Evolutionary conservation across 2,329 filamentous ascomycete species (phyloP), one percentile per base, ranked within the genome.

Genomic region (Fusarium tanahbumbuense): DNA sequence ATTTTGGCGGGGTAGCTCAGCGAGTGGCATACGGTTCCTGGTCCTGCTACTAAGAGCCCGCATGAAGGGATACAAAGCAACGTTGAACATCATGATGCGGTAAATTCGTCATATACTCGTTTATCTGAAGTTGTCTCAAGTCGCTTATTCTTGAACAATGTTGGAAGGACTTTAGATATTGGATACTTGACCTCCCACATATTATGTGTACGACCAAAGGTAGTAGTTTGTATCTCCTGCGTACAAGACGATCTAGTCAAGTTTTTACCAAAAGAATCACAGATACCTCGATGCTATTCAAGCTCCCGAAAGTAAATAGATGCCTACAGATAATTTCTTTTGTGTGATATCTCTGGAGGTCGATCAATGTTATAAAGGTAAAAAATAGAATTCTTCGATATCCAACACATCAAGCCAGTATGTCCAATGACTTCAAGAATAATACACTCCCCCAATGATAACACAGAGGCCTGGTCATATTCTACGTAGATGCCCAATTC

Each of bases 1-100:
- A 56, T 72, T 28, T 56, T 64, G 67, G 72, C 28, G 72, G 72
- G 72, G 72, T 61, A 68, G 52, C 25, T 44, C 46, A 23, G 49
- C 15, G 15, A 20, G 13, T 32, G 47, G 10, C 47, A 34, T 23
- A 18, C 6, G 47, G 32, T 49, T 20, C 18, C 25, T 49, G 27
- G 25, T 49, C 46, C 27, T 47, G 18, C n/a, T 47, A 30, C 45
- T 15, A 30, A 22, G 25, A 30, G 46, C 13, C n/a, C 13, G 22
- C 9, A 48, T 30, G 27, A 48, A 30, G 13, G 46, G n/a, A 34
- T 49, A 49, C 15, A 12, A 49, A 32, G 46, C 27, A 32, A 23
- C 16, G 46, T 18, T 18, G 46, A 32, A 49, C 23, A n/a, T 23
- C 28, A 23, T 23, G 8, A 23, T 49, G 16, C 7, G 32, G 47